Evolutionary conservation across 345 rosid species (phyloP), one percentile per base, ranked within the genome.

Genomic region (Euphorbia peplus): DNA sequence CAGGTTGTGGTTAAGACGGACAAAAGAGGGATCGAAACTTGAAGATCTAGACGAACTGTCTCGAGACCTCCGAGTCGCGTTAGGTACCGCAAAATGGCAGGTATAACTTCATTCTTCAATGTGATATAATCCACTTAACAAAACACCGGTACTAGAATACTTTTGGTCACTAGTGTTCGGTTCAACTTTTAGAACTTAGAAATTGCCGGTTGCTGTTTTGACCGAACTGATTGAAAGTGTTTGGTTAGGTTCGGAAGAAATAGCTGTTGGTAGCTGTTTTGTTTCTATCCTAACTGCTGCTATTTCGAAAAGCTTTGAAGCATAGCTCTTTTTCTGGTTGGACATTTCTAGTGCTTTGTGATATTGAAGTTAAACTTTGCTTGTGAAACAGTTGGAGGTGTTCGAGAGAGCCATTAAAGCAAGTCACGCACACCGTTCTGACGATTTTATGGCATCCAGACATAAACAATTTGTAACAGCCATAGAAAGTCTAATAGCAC

Each of bases 41-140:
- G 81, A 69, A 25, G 75, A 78, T 56, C 83, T 86, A 63, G 72
- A 79, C 68, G 82, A 88, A 44, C 82, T 85, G 64, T 83, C 81
- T 44, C 78, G 86, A 62, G 93, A 91, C 67, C 89, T 91, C 12
- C 96, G 90, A 73, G 84, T 87, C n/a, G 83, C 98, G 67, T 67
- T 92, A 68, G 95, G 95, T 66, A 89, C 98, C 19, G 90, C 98
- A 52, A 92, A 92, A 75, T 92, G 96, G 96, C 98, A 92, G 96
- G 98, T 92, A 58, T 12, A 65, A 19, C 22, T 39, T 21, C 3
- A 37, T 29, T 46, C 47, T 52, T 18, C 28, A 58, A 29, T 51
- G 3, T 55, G 15, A 18, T 64, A 48, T 59, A 4, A 7, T 39
- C 37, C 14, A 4, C 59, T 12, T n/a, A n/a, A n/a, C n/a, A n/a